phyloP scores from a whole-genome alignment of 2,329 filamentous ascomycete species.

The Sporothrix brunneoviolacea region DNA sequence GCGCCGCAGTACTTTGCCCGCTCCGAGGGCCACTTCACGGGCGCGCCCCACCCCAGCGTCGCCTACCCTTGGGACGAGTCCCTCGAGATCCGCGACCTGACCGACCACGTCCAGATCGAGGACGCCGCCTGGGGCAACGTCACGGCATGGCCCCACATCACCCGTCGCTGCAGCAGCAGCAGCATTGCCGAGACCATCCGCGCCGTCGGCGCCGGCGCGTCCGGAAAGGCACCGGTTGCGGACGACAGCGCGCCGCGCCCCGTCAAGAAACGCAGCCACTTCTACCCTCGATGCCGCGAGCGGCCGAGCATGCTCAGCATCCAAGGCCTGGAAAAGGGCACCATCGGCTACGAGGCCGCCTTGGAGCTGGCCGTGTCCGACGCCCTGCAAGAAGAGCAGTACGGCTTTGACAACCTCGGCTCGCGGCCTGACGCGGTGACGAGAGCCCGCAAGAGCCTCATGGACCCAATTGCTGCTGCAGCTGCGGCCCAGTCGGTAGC shows the following conservation, averaged over 20 bases:
- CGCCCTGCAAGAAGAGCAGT: constrained; percentile 55
- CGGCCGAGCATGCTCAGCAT: constrained; percentile 66
- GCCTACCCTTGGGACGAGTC: constrained; percentile 62
- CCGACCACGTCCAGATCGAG: constrained; percentile 58
- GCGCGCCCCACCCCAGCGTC: constrained; percentile 55
- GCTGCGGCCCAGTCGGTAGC: neutral
- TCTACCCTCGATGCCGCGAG: constrained; percentile 53
- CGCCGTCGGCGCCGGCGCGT: neutral
- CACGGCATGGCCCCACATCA: constrained; percentile 58
- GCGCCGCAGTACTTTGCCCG: constrained; percentile 65
- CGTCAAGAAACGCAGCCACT: constrained; percentile 47
- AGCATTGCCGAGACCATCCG: constrained; percentile 21
- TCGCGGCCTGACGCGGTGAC: constrained; percentile 48
- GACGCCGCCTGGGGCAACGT: constrained; percentile 57
- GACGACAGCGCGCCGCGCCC: constrained; percentile 26
- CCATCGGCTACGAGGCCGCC: constrained; percentile 62
- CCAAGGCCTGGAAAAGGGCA: constrained; percentile 64
- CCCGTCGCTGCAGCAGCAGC: constrained; percentile 28
- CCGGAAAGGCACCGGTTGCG: neutral
- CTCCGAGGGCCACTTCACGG: constrained; percentile 52
- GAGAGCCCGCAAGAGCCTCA: constrained; percentile 52
- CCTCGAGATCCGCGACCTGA: constrained; percentile 54
- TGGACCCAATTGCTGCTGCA: constrained; percentile 36
- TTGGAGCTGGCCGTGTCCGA: constrained; percentile 60
- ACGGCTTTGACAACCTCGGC: constrained; percentile 50